Evolutionary conservation across 768 basidiomycete genomes (phyloP), one percentile per base, ranked within the genome.

Genomic region (Sarcomyxa edulis): DNA sequence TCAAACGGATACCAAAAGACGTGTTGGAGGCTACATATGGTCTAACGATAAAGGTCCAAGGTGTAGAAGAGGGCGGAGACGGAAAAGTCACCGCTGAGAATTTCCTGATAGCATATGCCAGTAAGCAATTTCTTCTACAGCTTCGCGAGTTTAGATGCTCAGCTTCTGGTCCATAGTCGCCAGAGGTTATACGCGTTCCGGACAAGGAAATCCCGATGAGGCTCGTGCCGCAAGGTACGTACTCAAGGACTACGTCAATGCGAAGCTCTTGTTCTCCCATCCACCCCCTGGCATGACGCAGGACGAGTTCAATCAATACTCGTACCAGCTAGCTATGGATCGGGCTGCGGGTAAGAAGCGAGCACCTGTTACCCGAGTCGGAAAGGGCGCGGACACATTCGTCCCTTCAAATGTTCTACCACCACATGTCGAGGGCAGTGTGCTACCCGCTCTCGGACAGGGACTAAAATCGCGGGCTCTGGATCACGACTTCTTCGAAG

Each of bases 181-280:
- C 20, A 72, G 95, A 49, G 96, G 96, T 23, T 96, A 86, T 60
- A 87, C 82, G 53, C 80, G 95, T 26, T 80, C 93, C 1, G 91
- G 95, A 1, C 91, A 94, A 65, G 96, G 96, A 29, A 96, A 94
- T 61, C 94, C 95, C 7, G 96, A 99, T 54, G 93, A 97, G 55
- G 91, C 96, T 21, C 83, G 92, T 36, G 79, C 96, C 0, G 90
- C 95, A 11, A 80, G 96, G 42, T 84, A 85, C 54, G 70, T 99
- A 40, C 72, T 99, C 34, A 99, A 99, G 59, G 96, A 99, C 63
- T 99, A 94, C 53, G 93, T 98, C 44, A 93, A 86, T 49, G 96
- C 88, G 18, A 92, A 90, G 51, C 71, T 99, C 1, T 71, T 98
- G 7, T 97, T 76, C 58, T 92, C 89, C 48, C 86, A 95, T 47